Evolutionary conservation across 2,329 filamentous ascomycete genomes (phyloP), one percentile per base, ranked within the genome.

Genomic region (Trichoderma sp.): DNA sequence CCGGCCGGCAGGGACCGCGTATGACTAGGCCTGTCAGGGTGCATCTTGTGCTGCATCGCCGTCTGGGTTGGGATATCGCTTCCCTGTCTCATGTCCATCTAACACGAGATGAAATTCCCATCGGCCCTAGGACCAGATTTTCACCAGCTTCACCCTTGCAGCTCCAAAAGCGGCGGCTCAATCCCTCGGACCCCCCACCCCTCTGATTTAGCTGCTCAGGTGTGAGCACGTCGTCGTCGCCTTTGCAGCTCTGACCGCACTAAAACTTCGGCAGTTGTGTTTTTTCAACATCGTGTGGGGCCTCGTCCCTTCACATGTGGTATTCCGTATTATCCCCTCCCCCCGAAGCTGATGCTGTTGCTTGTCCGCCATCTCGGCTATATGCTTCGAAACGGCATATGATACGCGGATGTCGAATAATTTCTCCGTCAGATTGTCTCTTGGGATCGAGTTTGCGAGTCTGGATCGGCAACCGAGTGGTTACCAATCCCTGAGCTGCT

Each of bases 231-330:
- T 62, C 58, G 21, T 62, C 39, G 58, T 45, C 47, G 47, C 26
- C 39, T 52, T 52, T 62, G 58, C 47, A 62, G 58, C 45, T 48
- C 58, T 62, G 47, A 44, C 58, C 48, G 58, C 58, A 62, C 58
- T 62, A 62, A 62, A 62, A 62, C 21, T 21, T 62, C 58, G 58
- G 58, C 58, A 62, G 58, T 62, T 62, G 58, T 62, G 58, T 62
- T 62, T 52, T 51, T 48, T 52, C 58, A 45, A 62, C 58, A 44
- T 62, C 39, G 14, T 19, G 58, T 62, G 58, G 58, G 58, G 24
- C 48, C 14, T 52, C 30, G 17, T 44, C 17, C 58, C 39, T 62
- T 50, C 7, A 51, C 47, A 52, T 28, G 47, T 51, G 58, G 47
- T 51, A 41, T 43, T 50, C 47, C 21, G 39, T 24, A 26, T 61